Evolutionary conservation across 768 basidiomycete species (phyloP).

Genomic region (Psilocybe azurescens): DNA sequence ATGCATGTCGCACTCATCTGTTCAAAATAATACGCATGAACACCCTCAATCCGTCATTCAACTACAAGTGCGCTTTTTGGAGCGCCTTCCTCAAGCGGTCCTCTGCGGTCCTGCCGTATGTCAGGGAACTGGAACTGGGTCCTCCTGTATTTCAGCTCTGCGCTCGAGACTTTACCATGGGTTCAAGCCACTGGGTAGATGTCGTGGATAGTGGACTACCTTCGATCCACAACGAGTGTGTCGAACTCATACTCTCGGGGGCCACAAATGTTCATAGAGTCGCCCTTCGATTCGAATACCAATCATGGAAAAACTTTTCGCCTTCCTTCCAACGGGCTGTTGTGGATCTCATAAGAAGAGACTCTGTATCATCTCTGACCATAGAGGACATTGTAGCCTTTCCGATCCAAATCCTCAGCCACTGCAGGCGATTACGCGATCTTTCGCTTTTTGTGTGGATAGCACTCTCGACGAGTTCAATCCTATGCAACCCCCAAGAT

Average conservation of each 20-base stretch:
- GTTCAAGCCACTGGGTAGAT: constrained; percentile 10
- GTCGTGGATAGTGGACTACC: constrained; percentile 6
- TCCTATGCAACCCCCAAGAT: background rate
- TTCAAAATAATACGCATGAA: constrained; percentile 19
- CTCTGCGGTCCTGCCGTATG: constrained; percentile 10
- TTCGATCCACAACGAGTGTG: constrained; percentile 16
- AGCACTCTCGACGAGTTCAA: background rate
- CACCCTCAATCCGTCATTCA: constrained; percentile 16
- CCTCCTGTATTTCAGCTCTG: constrained; percentile 18
- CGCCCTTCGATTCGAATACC: constrained; percentile 21
- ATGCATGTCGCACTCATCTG: constrained; percentile 17
- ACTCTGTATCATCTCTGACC: constrained; percentile 12
- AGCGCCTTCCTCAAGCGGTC: constrained; percentile 4
- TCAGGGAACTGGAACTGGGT: constrained; percentile 18
- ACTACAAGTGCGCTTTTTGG: constrained; percentile 18
- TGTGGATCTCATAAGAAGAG: constrained; percentile 7
- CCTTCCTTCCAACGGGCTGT: constrained; percentile 8
- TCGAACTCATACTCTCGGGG: constrained; percentile 9
- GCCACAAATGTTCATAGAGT: constrained; percentile 9
- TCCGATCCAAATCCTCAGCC: constrained; percentile 5
- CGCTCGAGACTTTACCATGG: constrained; percentile 1
- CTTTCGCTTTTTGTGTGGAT: constrained; percentile 14
- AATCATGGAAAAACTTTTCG: constrained; percentile 17
- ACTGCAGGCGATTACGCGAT: constrained; percentile 10
- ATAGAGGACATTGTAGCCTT: constrained; percentile 18